Base-by-base conservation (phyloP, 2,329 filamentous ascomycete species). In the Xylariales sp. region DNA sequence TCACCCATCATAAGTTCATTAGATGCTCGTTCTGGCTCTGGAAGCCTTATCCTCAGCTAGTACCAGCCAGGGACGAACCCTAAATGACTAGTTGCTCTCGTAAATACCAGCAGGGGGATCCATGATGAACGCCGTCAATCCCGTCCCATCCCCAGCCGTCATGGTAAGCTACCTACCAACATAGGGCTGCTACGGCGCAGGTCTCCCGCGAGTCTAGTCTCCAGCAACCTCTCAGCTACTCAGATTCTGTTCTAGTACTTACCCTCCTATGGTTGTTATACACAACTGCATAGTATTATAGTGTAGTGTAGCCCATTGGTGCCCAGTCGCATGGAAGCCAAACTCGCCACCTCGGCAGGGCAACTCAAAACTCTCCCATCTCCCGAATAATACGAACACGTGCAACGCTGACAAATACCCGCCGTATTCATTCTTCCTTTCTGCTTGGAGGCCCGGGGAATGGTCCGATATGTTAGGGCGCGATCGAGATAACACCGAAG, bases 61-160 rank as follows among this genome's bases (percentile, higher is more conserved):
- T 39, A 49, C 43, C 34, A 58, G 41, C 57, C 23, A 60, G 30
- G 32, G 23, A 16, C 28, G 7, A 64, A n/a, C 23, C 41, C 43
- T 32, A 32, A 56, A 28, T 18, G 36, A 50, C 39, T 43, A 67
- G 41, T 46, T 43, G 49, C 53, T 46, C 58, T 18, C 14, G 16
- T 32, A 39, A 18, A 57, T 36, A 36, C n/a, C 28, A 56, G 16
- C 67, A 69, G 61, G 68, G 68, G 67, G 64, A 62, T 67, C 68
- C 68, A 68, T 69, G 65, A 53, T 58, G 32, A 56, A 58, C 54
- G 48, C 46, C 50, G 56, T 65, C 60, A 69, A 63, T 52, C 56
- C 43, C 46, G 28, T 41, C 46, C 53, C 53, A 12, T 55, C 39
- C 18, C 46, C 30, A 39, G 34, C 39, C 36, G 34, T 60, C 32